phyloP scores from a whole-genome alignment of 129 eudicot species.

The Mikania micrantha region DNA sequence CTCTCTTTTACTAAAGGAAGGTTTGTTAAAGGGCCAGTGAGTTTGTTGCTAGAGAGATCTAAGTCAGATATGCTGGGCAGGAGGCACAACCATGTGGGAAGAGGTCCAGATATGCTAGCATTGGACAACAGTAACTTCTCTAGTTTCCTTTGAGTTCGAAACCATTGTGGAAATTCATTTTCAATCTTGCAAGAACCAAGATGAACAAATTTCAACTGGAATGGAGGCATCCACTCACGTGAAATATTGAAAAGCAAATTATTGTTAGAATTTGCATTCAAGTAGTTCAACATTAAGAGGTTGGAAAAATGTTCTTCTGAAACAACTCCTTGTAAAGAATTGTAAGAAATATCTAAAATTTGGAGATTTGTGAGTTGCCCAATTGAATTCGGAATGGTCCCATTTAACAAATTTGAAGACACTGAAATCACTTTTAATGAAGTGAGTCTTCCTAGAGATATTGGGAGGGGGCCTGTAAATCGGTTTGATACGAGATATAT shows the following conservation, averaged over 20 bases:
- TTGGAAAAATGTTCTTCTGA: neutral
- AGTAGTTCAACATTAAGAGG: neutral
- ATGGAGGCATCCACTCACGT: neutral
- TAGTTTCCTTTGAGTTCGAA: slow-evolving; percentile 3
- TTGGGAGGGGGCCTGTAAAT: neutral
- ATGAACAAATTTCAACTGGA: neutral
- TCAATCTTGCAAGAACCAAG: neutral
- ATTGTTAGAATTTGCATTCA: neutral
- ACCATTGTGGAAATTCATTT: neutral
- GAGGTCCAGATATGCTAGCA: neutral
- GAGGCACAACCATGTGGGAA: neutral
- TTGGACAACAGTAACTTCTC: neutral
- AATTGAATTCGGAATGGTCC: neutral
- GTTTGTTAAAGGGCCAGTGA: neutral
- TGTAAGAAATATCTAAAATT: neutral
- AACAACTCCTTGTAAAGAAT: neutral
- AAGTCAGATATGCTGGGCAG: neutral
- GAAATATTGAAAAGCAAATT: neutral
- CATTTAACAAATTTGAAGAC: neutral
- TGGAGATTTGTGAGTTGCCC: neutral
- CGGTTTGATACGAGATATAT: neutral
- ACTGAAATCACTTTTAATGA: neutral
- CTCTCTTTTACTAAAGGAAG: neutral
- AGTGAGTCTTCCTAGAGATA: neutral
- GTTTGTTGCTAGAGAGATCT: slow-evolving; percentile 1